Evolutionary conservation across 345 rosid genomes (phyloP), one percentile per base, ranked within the genome.

Genomic region (Pistacia integerrima): DNA sequence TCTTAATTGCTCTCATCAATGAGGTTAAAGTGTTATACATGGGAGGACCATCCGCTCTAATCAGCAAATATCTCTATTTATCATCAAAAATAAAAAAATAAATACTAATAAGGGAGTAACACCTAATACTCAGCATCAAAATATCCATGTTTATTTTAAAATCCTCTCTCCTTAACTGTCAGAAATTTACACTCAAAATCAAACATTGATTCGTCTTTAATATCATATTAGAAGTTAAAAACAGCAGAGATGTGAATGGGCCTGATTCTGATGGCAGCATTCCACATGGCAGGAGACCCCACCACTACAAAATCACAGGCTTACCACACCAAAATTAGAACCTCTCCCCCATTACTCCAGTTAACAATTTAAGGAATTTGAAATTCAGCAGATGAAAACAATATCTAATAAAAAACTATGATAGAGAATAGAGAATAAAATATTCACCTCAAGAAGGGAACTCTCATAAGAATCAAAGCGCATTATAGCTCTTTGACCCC

Each of bases 401-500:
- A 49, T 59, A 56, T 4, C 3, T 64, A 18, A 13, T 28, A 16
- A 17, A 76, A 55, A 73, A 63, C 79, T 59, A 80, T 49, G 22
- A 77, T 67, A 64, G 28, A 73, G 77, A 74, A 72, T 28, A 75
- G 63, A 41, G 44, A 41, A 41, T 41, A 41, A 5, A 69, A 60
- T 49, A 16, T 81, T 79, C 79, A 90, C 98, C 94, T 91, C 97
- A 75, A 93, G 81, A 60, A 92, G 87, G 80, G 97, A 91, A 82
- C 90, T 89, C 79, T 91, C 99, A 74, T 88, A 86, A 64, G 90
- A 82, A 82, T 88, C 90, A 69, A 95, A 88, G 17, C 92, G 86
- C 38, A 70, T 75, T 51, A 89, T 64, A 77, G 96, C 96, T 80
- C 80, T 84, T 76, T 89, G 97, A 74, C 98, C 98, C 75, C 89